These are phyloP conservation scores for Diospyros kaki DNA, from an alignment of 148 eudicot genomes.

Conservation along the genomic window DNA sequence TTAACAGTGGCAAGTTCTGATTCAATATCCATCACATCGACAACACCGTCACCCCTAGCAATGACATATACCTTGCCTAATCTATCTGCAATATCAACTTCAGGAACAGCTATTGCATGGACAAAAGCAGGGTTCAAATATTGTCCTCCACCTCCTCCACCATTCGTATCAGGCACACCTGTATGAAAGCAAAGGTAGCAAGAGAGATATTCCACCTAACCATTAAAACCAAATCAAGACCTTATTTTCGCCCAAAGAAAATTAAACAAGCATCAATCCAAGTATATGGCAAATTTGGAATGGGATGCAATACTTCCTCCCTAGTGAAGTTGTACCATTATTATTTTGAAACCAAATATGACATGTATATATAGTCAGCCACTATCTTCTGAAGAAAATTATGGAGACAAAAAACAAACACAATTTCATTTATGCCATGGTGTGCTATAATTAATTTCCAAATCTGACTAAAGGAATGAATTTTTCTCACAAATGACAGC, in stretches of 20 bases:
- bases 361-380: background rate
- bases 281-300: background rate
- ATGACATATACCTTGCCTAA: slow-evolving; percentile 73
- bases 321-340: background rate
- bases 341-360: background rate
- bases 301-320: background rate
- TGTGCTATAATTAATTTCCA: background rate
- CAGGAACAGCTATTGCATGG: slow-evolving; percentile 88
- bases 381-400: background rate
- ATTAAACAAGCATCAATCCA: background rate
- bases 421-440: background rate
- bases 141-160: slow-evolving; percentile 41
- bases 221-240: background rate
- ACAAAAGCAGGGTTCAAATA: slow-evolving; percentile 83
- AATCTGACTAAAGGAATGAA: background rate
- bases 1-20: slow-evolving; percentile 53
- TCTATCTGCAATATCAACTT: slow-evolving; percentile 69
- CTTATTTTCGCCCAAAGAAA: background rate
- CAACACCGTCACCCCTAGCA: slow-evolving; percentile 94
- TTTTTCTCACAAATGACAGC: background rate
- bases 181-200: slow-evolving; percentile 10
- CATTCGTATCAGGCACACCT: slow-evolving; percentile 37
- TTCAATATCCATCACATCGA: slow-evolving; percentile 70
- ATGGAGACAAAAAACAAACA: background rate
- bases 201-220: background rate